Evolutionary conservation across 495 filamentous ascomycete species (phyloP).

Genomic region (Penicillium mononematosum): DNA sequence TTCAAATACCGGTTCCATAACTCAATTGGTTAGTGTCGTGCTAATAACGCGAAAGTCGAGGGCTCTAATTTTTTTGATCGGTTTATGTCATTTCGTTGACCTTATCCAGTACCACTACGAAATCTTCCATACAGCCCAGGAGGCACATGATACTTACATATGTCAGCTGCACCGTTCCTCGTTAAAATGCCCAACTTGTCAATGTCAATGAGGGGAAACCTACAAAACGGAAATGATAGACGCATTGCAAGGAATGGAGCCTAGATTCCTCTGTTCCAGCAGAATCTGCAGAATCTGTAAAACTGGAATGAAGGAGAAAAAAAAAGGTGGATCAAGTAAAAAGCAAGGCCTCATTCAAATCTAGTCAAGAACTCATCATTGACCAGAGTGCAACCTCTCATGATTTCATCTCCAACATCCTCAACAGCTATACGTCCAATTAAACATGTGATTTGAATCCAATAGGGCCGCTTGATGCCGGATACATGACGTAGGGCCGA

Average conservation of each 20-base stretch:
- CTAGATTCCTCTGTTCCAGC: background rate
- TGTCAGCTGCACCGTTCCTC: background rate
- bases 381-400: constrained; percentile 13
- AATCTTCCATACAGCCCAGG: too few relatives aligned
- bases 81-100: too few relatives aligned
- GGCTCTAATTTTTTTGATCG: background rate
- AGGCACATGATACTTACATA: too few relatives aligned
- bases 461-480: constrained; percentile 23
- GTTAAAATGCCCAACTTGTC: background rate
- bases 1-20: constrained; percentile 26
- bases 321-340: background rate
- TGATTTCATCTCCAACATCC: constrained; percentile 11
- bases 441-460: background rate
- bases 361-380: constrained; percentile 15
- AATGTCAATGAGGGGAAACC: background rate
- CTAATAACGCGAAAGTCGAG: constrained; percentile 40
- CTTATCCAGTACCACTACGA: too few relatives aligned
- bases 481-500: constrained; percentile 40
- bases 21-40: constrained; percentile 39
- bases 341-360: background rate
- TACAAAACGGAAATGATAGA: too few relatives aligned
- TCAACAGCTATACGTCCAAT: background rate
- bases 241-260: too few relatives aligned
- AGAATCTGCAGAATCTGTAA: background rate
- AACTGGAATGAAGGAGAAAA: background rate